Evolutionary conservation across 2,329 filamentous ascomycete genomes (phyloP).

Genomic region (Trichoderma harzianum): DNA sequence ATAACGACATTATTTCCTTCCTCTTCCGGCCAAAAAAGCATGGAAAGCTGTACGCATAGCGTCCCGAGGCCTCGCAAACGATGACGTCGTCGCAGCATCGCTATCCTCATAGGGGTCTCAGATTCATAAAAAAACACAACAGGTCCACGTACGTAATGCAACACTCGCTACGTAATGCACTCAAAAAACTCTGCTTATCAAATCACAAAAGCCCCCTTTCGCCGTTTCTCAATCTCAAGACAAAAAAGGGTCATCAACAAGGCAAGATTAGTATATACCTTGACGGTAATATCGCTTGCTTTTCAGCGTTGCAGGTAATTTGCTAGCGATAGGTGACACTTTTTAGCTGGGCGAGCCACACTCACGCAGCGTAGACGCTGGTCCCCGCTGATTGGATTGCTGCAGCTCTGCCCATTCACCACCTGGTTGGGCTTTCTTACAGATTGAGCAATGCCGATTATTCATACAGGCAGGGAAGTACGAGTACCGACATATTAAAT

Average conservation of each 20-base stretch:
- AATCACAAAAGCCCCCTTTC: neutral
- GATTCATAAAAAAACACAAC: no score
- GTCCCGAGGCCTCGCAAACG: slow-evolving; percentile 1
- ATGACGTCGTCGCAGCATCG: slow-evolving; percentile 7
- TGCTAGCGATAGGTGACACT: neutral
- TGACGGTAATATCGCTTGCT: neutral
- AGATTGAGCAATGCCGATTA: neutral
- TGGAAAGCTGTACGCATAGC: neutral
- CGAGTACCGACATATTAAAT: neutral
- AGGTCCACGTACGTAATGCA: no score
- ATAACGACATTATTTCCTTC: neutral
- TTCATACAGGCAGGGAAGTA: neutral
- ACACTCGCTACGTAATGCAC: neutral
- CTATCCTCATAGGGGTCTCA: neutral
- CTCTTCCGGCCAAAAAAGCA: neutral
- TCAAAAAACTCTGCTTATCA: neutral
- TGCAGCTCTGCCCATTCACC: slow-evolving; percentile 8
- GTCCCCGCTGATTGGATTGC: neutral
- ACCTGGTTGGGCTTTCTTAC: slow-evolving; percentile 5
- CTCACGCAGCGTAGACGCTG: neutral
- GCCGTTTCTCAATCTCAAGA: neutral
- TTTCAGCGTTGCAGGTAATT: neutral
- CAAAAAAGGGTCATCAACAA: neutral
- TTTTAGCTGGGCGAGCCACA: neutral
- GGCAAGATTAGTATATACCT: neutral